These are phyloP conservation scores for Salvia sclarea DNA, from an alignment of 305 asterid genomes.

Conservation along the genomic window DNA sequence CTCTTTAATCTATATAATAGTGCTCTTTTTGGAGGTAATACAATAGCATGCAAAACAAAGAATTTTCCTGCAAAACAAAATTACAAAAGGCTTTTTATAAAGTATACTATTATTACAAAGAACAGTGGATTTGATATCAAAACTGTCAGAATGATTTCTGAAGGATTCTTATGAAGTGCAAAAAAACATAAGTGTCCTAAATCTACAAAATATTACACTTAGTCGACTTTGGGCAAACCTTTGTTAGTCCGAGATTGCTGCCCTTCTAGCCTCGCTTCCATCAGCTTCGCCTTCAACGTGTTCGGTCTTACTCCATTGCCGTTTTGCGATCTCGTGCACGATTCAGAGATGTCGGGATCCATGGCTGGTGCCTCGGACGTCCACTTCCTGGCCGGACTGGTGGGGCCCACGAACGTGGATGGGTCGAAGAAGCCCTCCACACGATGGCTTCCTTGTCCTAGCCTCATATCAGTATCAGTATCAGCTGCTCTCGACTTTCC, in stretches of 20 bases:
- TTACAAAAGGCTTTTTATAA: neutral
- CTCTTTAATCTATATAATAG: too few relatives aligned
- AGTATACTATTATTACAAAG: neutral
- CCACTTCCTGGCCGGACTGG: constrained; percentile 71
- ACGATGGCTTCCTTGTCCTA: constrained; percentile 21
- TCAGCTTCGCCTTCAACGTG: constrained; percentile 77
- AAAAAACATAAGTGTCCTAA: constrained; percentile 10
- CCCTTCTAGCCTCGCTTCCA: constrained; percentile 72
- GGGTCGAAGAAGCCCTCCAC: constrained; percentile 45
- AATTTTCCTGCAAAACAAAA: neutral
- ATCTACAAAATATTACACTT: constrained; percentile 26
- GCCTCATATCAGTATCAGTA: constrained; percentile 25
- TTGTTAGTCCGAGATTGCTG: constrained; percentile 47
- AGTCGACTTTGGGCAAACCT: constrained; percentile 34
- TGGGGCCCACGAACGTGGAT: constrained; percentile 47
- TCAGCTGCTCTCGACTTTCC: constrained; percentile 25
- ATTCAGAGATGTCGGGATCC: constrained; percentile 40
- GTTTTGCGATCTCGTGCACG: constrained; percentile 43
- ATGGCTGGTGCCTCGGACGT: constrained; percentile 41
- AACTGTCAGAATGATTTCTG: neutral
- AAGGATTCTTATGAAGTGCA: neutral
- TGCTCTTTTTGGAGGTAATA: too few relatives aligned
- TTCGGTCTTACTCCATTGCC: constrained; percentile 48
- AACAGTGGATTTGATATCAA: neutral
- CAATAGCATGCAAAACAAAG: too few relatives aligned